Conservation (phyloP, 2,329 filamentous ascomycete genomes). For the Colletotrichum kahawae region DNA sequence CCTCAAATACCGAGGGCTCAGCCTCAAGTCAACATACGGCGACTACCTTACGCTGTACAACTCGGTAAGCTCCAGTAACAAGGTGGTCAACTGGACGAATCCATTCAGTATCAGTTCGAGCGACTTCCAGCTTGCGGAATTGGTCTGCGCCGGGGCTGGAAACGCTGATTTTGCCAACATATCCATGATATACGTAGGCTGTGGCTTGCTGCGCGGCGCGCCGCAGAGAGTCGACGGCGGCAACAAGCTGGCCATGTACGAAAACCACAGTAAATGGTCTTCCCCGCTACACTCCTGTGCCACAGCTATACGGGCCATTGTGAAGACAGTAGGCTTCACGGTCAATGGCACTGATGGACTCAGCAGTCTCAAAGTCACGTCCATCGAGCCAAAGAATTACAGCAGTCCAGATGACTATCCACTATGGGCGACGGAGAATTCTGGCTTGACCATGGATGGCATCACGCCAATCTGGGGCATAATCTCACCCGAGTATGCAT, state of each 20-base stretch:
- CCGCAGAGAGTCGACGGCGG: slow-evolving; percentile 39
- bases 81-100: too few relatives aligned
- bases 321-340: slow-evolving; percentile 49
- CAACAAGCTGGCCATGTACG: slow-evolving; percentile 35
- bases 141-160: too few relatives aligned
- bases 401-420: slow-evolving; percentile 30
- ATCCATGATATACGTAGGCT: slow-evolving; percentile 43
- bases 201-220: slow-evolving; percentile 44
- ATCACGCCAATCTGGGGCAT: slow-evolving; percentile 45
- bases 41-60: too few relatives aligned
- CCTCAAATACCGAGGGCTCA: too few relatives aligned
- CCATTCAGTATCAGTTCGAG: too few relatives aligned
- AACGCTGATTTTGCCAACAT: slow-evolving; percentile 40
- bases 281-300: slow-evolving; percentile 49
- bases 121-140: too few relatives aligned
- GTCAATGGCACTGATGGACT: slow-evolving; percentile 44
- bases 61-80: too few relatives aligned
- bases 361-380: slow-evolving; percentile 34
- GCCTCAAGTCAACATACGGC: too few relatives aligned
- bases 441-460: slow-evolving; percentile 26
- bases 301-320: slow-evolving; percentile 41
- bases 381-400: slow-evolving; percentile 42
- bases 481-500: slow-evolving; percentile 32
- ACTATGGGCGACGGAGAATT: slow-evolving; percentile 38
- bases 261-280: slow-evolving; percentile 46